Evolutionary conservation across 108 stramenopile species (phyloP).

Genomic region (Epithemia pelagica): DNA sequence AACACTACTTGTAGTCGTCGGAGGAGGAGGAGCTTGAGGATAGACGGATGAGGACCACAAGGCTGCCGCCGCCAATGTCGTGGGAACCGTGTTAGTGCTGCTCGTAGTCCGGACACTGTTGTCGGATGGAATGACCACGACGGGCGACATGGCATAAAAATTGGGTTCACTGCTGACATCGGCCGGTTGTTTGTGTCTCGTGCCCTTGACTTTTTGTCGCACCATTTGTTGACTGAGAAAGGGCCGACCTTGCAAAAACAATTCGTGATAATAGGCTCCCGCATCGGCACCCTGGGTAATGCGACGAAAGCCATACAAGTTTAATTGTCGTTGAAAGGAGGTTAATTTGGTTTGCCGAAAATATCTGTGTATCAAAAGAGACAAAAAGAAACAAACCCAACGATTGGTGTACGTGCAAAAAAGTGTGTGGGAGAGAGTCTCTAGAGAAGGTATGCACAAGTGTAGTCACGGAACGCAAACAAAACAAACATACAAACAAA

Average conservation of each 20-base stretch:
- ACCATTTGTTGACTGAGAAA: slow-evolving; percentile 69
- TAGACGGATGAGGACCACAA: background rate
- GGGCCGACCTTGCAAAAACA: slow-evolving; percentile 70
- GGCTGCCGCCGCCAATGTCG: too few relatives aligned
- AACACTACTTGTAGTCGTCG: too few relatives aligned
- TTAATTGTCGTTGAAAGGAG: slow-evolving; percentile 80
- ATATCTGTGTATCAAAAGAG: slow-evolving; percentile 35
- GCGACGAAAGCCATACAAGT: slow-evolving; percentile 90
- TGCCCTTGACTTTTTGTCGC: slow-evolving; percentile 84
- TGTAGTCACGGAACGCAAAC: too few relatives aligned
- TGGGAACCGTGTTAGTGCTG: too few relatives aligned
- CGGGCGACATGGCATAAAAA: slow-evolving; percentile 68
- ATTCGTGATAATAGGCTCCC: slow-evolving; percentile 40
- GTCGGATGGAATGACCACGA: background rate
- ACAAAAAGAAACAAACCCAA: slow-evolving; percentile 25
- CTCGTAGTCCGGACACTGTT: background rate
- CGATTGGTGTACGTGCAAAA: background rate
- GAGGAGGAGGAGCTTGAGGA: background rate
- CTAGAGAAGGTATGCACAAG: too few relatives aligned
- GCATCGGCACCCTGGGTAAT: slow-evolving; percentile 82
- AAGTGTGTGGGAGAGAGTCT: too few relatives aligned
- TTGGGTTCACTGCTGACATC: slow-evolving; percentile 77
- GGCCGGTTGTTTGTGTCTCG: slow-evolving; percentile 83
- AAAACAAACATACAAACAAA: background rate
- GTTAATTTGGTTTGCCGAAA: slow-evolving; percentile 85